These are phyloP conservation scores for Coniella lustricola DNA, from an alignment of 2,329 filamentous ascomycete species.

Conservation along the genomic window DNA sequence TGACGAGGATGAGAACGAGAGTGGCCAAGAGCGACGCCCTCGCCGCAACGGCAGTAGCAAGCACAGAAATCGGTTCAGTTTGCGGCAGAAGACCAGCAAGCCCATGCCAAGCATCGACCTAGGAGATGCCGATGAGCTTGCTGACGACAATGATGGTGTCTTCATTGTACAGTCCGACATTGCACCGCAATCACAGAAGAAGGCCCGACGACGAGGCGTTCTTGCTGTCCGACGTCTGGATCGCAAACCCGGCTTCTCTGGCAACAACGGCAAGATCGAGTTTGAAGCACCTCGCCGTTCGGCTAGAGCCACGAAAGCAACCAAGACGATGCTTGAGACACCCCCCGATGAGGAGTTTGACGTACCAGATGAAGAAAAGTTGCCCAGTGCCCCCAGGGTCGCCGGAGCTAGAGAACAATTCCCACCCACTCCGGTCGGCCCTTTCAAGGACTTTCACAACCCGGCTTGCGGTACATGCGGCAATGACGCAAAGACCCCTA, in stretches of 20 bases:
- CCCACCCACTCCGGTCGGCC: slow-evolving; percentile 50
- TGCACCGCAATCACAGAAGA: slow-evolving; percentile 14
- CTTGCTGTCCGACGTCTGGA: slow-evolving; percentile 17
- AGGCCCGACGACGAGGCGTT: slow-evolving; percentile 9
- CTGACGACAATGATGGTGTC: slow-evolving; percentile 9
- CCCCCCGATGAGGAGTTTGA: slow-evolving; percentile 54
- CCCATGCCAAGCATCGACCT: background rate
- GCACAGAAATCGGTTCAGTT: slow-evolving; percentile 3
- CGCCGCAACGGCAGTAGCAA: background rate
- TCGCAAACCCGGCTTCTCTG: slow-evolving; percentile 29
- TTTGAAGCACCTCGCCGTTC: slow-evolving; percentile 47
- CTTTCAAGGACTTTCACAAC: slow-evolving; percentile 65
- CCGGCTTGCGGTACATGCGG: slow-evolving; percentile 66
- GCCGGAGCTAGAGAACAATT: slow-evolving; percentile 70
- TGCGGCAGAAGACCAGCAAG: background rate
- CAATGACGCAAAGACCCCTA: slow-evolving; percentile 41
- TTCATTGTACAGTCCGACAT: slow-evolving; percentile 24
- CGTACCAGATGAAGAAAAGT: slow-evolving; percentile 36
- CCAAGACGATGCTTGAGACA: slow-evolving; percentile 39
- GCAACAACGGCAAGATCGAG: slow-evolving; percentile 32
- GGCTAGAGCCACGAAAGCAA: slow-evolving; percentile 37
- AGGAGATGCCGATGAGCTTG: slow-evolving; percentile 15
- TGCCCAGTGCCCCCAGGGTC: slow-evolving; percentile 42
- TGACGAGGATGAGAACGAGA: slow-evolving; percentile 1
- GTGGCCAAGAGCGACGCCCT: background rate